Conservation (phyloP, 1,284 basidiomycete species). For the Apiotrichum siamense region DNA sequence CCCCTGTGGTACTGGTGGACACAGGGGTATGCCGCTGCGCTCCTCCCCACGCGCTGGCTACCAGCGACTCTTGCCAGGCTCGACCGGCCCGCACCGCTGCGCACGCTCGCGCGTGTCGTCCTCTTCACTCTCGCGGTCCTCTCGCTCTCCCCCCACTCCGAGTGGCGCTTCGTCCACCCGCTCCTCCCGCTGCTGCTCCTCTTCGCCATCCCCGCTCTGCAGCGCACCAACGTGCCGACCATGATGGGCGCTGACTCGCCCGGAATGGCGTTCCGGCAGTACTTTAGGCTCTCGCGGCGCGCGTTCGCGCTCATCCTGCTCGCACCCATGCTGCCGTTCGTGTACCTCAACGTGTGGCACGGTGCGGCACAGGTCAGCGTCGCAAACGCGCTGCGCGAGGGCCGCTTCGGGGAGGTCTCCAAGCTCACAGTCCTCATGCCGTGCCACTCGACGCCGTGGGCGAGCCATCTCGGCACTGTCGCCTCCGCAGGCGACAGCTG, state of each 20-base stretch:
- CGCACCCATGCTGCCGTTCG: slow-evolving; percentile 54
- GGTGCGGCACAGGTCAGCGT: slow-evolving; percentile 70
- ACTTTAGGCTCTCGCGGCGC: slow-evolving; percentile 35
- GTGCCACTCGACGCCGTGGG: slow-evolving; percentile 96
- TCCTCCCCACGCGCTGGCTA: slow-evolving; percentile 39
- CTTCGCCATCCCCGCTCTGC: slow-evolving; percentile 66
- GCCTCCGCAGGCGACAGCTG: no score
- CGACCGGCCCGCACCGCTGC: slow-evolving; percentile 33
- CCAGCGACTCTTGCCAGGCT: slow-evolving; percentile 16
- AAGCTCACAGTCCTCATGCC: slow-evolving; percentile 86
- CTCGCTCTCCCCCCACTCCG: slow-evolving; percentile 82
- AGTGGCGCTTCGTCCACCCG: slow-evolving; percentile 95
- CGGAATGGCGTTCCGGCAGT: slow-evolving; percentile 35
- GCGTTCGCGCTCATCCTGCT: slow-evolving; percentile 52
- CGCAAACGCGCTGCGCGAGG: slow-evolving; percentile 48
- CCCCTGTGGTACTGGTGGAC: slow-evolving; percentile 66
- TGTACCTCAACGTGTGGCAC: slow-evolving; percentile 68
- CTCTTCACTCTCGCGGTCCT: slow-evolving; percentile 65
- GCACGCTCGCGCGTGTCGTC: slow-evolving; percentile 54
- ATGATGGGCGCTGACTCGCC: slow-evolving; percentile 28
- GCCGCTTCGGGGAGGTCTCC: slow-evolving; percentile 20
- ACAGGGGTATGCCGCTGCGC: slow-evolving; percentile 50
- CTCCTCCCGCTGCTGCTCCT: slow-evolving; percentile 78
- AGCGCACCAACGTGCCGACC: slow-evolving; percentile 49
- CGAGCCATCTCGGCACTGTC: slow-evolving; percentile 67